A percentile compares a stretch with the other conserved stretches of the same genome.
Evolutionary conservation across 176 grass and related monocot genomes (phyloP).

Genomic region (Lolium rigidum): DNA sequence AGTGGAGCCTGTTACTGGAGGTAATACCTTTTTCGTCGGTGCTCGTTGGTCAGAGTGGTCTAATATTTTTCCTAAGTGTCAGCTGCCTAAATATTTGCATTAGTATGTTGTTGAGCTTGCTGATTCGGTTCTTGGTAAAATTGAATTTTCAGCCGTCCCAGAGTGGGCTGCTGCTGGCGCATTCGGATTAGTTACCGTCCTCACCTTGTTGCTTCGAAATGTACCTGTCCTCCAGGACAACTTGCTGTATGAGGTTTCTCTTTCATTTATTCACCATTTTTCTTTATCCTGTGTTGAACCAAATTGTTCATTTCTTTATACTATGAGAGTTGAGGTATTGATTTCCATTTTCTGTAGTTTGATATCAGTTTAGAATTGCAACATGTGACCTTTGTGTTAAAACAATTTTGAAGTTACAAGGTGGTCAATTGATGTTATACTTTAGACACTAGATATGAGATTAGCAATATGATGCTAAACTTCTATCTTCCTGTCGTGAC

Average conservation of each 20-base stretch:
- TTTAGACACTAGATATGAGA: background rate
- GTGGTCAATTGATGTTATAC: background rate
- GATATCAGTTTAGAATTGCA: background rate
- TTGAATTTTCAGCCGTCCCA: conserved; percentile 65
- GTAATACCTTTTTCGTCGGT: conserved; percentile 44
- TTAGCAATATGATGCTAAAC: conserved; percentile 19
- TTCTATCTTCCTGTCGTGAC: background rate
- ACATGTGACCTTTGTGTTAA: conserved; percentile 1
- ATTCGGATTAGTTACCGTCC: conserved; percentile 88
- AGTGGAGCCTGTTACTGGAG: conserved; percentile 71
- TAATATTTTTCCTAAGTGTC: conserved; percentile 20
- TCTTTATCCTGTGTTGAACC: too few relatives aligned
- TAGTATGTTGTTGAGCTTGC: conserved; percentile 21
- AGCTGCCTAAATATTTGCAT: background rate
- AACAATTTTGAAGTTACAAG: conserved; percentile 13
- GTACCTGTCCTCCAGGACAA: conserved; percentile 90
- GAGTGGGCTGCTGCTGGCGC: conserved; percentile 92
- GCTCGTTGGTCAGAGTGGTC: background rate
- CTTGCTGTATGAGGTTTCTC: conserved; percentile 97
- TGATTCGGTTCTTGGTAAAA: background rate
- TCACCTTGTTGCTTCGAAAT: conserved; percentile 94
- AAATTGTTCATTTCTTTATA: conserved; percentile 11
- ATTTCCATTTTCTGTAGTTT: background rate
- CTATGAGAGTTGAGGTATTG: background rate
- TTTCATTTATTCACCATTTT: conserved; percentile 48